phyloP scores from a whole-genome alignment of 495 filamentous ascomycete genomes.

The Trichoderma parareesei region DNA sequence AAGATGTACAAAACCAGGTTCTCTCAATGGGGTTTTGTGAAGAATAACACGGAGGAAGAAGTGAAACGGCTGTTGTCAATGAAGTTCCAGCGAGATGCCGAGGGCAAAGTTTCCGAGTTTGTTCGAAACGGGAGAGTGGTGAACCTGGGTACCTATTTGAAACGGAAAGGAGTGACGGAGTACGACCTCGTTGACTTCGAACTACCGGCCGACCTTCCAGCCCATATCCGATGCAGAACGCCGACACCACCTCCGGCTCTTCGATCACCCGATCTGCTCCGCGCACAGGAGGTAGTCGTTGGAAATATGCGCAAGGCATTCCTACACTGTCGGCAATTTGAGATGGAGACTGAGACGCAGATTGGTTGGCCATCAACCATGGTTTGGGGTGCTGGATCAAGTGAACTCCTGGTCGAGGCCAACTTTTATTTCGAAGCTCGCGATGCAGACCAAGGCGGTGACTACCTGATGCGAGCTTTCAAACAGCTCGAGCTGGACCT shows the following conservation, averaged over 20 bases:
- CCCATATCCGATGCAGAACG: slow-evolving; percentile 28
- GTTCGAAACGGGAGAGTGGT: slow-evolving; percentile 29
- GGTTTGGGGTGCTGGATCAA: slow-evolving; percentile 13
- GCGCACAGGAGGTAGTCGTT: slow-evolving; percentile 13
- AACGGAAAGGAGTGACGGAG: slow-evolving; percentile 29
- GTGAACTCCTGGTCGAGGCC: slow-evolving; percentile 12
- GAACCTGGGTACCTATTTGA: slow-evolving; percentile 29
- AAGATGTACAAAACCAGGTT: slow-evolving; percentile 37
- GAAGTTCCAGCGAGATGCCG: slow-evolving; percentile 28
- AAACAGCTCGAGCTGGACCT: slow-evolving; percentile 13
- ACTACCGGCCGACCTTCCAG: slow-evolving; percentile 24
- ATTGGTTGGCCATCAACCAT: slow-evolving; percentile 12
- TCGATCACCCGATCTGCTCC: slow-evolving; percentile 11
- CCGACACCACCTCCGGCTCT: slow-evolving; percentile 20
- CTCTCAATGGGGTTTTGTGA: slow-evolving; percentile 32
- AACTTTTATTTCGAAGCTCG: slow-evolving; percentile 12
- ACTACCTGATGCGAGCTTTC: slow-evolving; percentile 13
- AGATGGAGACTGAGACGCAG: slow-evolving; percentile 9
- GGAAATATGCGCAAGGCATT: slow-evolving; percentile 14
- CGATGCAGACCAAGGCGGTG: slow-evolving; percentile 11
- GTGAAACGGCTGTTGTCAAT: slow-evolving; percentile 29
- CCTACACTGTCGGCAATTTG: slow-evolving; percentile 13
- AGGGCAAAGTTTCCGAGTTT: slow-evolving; percentile 29
- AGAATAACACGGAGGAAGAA: slow-evolving; percentile 32
- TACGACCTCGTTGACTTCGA: slow-evolving; percentile 30